These are phyloP conservation scores for Trichothecium sympodiale DNA, from an alignment of 2,329 filamentous ascomycete genomes.

Conservation along the genomic window DNA sequence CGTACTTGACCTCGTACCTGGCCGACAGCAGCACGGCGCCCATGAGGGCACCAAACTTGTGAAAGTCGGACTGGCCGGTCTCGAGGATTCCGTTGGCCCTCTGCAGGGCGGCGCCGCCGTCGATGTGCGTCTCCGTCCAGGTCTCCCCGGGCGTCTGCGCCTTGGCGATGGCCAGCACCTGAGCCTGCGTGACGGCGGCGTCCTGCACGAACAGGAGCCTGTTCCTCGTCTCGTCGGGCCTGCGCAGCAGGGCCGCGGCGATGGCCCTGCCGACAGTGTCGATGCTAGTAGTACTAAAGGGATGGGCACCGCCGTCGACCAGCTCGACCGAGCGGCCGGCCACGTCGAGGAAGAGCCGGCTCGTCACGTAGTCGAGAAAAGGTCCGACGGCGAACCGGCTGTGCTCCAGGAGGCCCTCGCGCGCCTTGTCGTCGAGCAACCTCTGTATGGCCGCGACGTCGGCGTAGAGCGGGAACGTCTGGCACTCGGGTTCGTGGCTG, in stretches of 20 bases:
- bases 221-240: slow-evolving; percentile 36
- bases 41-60: slow-evolving; percentile 22
- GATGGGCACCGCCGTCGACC: slow-evolving; percentile 32
- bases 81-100: slow-evolving; percentile 18
- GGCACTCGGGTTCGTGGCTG: slow-evolving; percentile 13
- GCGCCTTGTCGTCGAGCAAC: slow-evolving; percentile 21
- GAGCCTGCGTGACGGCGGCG: slow-evolving; percentile 25
- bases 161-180: slow-evolving; percentile 29
- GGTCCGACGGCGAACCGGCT: slow-evolving; percentile 35
- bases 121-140: slow-evolving; percentile 26
- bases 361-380: slow-evolving; percentile 43
- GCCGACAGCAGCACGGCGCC: slow-evolving; percentile 18
- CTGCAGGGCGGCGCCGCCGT: background rate
- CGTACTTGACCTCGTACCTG: slow-evolving; percentile 19
- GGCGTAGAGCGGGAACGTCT: slow-evolving; percentile 32
- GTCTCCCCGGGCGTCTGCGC: slow-evolving; percentile 25
- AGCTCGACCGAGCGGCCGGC: slow-evolving; percentile 24
- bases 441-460: slow-evolving; percentile 27
- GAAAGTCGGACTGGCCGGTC: slow-evolving; percentile 14
- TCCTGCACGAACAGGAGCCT: slow-evolving; percentile 26
- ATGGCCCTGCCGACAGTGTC: slow-evolving; percentile 29
- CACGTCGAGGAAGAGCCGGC: slow-evolving; percentile 24
- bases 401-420: slow-evolving; percentile 33
- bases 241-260: slow-evolving; percentile 30
- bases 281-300: slow-evolving; percentile 31